Conservation (phyloP, 1,139 yeast genomes). For the Pichia norvegensis region DNA sequence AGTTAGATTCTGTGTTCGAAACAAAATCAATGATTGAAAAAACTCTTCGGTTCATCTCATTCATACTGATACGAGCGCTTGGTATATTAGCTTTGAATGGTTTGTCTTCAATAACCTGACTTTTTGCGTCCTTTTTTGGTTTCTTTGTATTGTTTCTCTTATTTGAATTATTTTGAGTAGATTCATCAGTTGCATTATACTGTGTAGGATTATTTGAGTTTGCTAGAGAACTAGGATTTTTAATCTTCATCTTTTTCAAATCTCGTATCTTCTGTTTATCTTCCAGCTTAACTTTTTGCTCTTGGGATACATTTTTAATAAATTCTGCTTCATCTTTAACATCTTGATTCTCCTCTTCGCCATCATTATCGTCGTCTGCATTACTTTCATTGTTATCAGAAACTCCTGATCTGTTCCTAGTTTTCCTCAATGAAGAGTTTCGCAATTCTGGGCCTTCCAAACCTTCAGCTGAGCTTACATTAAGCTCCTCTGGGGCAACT, state of each 20-base stretch:
- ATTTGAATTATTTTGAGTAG: conserved; percentile 2
- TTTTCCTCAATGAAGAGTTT: conserved; percentile 3
- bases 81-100: conserved; percentile 81
- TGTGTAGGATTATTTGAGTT: neutral
- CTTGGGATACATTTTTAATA: neutral
- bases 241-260: conserved; percentile 4
- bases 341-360: neutral
- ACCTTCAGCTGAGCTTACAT: conserved; percentile 19
- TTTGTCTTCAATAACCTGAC: conserved; percentile 40
- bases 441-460: conserved; percentile 6
- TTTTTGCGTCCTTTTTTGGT: conserved; percentile 25
- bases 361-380: conserved; percentile 1
- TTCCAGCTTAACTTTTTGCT: conserved; percentile 3
- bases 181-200: neutral
- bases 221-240: neutral
- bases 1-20: conserved; percentile 74
- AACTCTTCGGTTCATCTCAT: conserved; percentile 80
- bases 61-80: conserved; percentile 60
- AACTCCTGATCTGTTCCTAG: conserved; percentile 3
- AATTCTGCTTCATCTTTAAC: neutral
- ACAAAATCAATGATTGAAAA: conserved; percentile 88
- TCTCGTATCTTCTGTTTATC: conserved; percentile 6
- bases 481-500: conserved; percentile 27
- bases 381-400: neutral
- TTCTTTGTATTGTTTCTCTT: conserved; percentile 10